Evolutionary conservation across 495 filamentous ascomycete genomes (phyloP), one percentile per base, ranked within the genome.

Genomic region (Podospora pseudopauciseta): DNA sequence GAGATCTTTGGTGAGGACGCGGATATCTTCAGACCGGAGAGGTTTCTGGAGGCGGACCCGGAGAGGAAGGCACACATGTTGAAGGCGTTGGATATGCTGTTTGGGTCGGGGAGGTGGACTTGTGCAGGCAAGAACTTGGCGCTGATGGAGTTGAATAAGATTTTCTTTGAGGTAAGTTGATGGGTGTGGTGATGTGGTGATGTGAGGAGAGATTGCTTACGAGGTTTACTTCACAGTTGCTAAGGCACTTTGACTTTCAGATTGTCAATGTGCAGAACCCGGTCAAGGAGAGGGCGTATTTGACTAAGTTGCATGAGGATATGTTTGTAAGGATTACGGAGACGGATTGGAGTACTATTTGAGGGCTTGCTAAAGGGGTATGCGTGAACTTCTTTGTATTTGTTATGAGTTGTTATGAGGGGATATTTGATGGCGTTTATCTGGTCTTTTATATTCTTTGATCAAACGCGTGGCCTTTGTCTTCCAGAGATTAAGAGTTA

Each of bases 21-120:
- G 0, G 70, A 83, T 49, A 23, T 74, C 13, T 88, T 84, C 64
- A 74, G 80, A 0, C 86, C 86, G 0, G 85, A 85, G 67, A 76
- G 86, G 53, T 87, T 85, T 81, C 75, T 86, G 5, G 69, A 72
- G 13, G 26, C 19, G 68, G 72, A 5, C 67, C 19, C 20, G 20
- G 20, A 23, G 20, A 23, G 6, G 16, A 32, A 15, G 32, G 55
- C 54, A 32, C 49, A 13, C 15, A 60, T 23, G 30, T 49, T 23
- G 32, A 65, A 28, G 27, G 57, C 55, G 15, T 32, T 65, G 0
- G 68, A 72, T 15, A 65, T 72, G 5, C 20, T 23, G 23, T 65
- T 0, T 72, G 64, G 20, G 68, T 65, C 1, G 60, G 57, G n/a
- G 71, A 68, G 68, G 57, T 72, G 65, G 64, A 66, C 28, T n/a